Percentiles rank a stretch among this genome's conserved stretches.
phyloP scores from a whole-genome alignment of 306 rosid species.

The Ormosia emarginata region DNA sequence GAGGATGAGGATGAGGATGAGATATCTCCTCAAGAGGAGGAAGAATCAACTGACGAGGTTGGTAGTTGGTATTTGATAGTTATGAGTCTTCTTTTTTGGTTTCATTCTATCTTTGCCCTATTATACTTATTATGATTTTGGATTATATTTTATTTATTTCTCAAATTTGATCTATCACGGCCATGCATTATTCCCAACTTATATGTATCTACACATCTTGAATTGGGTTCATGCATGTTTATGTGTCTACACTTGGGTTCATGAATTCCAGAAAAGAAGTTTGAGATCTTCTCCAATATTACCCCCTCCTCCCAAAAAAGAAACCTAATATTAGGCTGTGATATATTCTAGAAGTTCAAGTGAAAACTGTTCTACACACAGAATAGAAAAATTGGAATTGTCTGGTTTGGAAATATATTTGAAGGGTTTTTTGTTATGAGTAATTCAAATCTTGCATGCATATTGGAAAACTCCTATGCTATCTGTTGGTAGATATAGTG shows the following conservation, averaged over 20 bases:
- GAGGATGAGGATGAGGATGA: constrained; percentile 43
- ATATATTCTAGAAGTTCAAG: not conserved
- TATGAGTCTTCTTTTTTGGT: not conserved
- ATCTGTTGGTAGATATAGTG: not conserved
- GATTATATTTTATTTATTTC: not conserved
- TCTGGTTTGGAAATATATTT: not conserved
- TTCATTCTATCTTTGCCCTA: not conserved
- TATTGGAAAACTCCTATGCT: not conserved
- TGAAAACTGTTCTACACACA: not conserved
- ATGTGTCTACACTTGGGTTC: not conserved
- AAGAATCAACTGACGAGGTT: constrained; percentile 60
- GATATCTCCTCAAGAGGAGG: constrained; percentile 38
- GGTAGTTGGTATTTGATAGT: constrained; percentile 7
- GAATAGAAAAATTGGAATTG: not conserved
- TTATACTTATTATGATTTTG: not conserved
- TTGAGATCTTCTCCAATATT: not conserved
- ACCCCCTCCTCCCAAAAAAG: not conserved
- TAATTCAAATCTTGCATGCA: not conserved
- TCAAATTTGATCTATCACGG: not conserved
- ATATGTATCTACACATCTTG: not conserved
- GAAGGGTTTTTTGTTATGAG: not conserved
- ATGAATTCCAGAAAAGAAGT: not conserved
- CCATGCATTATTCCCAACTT: not conserved
- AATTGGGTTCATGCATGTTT: not conserved
- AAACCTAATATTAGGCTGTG: not conserved